Base-by-base conservation (phyloP, 192 early-diverging fungal species). In the Coemansia sp. region DNA sequence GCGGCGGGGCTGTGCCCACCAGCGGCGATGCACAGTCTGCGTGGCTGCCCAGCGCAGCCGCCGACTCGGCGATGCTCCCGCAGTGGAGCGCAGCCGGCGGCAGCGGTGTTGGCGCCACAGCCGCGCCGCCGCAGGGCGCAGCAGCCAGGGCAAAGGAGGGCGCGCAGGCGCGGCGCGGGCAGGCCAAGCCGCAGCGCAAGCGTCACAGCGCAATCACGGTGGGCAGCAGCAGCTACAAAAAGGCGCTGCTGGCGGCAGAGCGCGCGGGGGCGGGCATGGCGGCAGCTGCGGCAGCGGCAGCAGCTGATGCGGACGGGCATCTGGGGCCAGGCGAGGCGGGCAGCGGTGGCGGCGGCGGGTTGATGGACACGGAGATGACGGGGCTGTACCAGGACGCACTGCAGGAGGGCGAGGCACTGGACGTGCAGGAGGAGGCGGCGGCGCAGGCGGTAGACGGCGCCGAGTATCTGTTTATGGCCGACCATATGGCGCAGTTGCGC, bases 401-500 rank as follows among this genome's bases (percentile, higher is more conserved):
- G 37, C 79, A 82, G 37, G 79, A 82, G 42, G 79, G 79, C 67
- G 79, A 82, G 35, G 70, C 66, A 37, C 37, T 82, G 6, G 79
- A 77, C 27, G 75, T 82, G 54, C 74, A 82, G 38, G 74, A 82
- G 35, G 74, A 82, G 59, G 69, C n/a, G n/a, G n/a, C n/a, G n/a
- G n/a, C 51, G 51, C 67, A 76, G 47, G 24, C 41, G 4, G 71
- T 67, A 2, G 79, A 82, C 40, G 69, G 59, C 40, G 64, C 74
- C 25, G 79, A 72, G 54, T 61, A 47, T 31, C 43, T 86, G 61
- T 86, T 86, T 27, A 73, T 66, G 9, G 41, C 47, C 14, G 82
- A 81, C 25, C 85, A 86, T 60, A 73, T 86, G 71, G 59, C 49
- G 24, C 70, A 75, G 67, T 67, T 86, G 42, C 79, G 80, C 59